Evolutionary conservation across 2,329 filamentous ascomycete species (phyloP).

Genomic region (Arthrobotrys megalospora): DNA sequence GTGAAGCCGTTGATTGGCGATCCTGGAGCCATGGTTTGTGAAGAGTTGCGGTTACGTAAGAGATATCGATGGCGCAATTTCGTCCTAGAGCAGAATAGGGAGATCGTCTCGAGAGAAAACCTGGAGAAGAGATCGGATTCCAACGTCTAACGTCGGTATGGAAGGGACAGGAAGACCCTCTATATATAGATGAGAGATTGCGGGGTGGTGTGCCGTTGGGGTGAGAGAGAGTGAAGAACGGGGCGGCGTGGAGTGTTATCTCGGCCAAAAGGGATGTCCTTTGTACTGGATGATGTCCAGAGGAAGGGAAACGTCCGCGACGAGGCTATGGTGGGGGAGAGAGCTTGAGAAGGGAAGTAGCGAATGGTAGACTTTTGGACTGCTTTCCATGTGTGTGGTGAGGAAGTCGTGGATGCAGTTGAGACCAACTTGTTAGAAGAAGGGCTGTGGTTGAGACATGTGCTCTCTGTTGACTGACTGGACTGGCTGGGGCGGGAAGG

Average conservation of each 20-base stretch:
- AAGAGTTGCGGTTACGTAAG: conserved; percentile 51
- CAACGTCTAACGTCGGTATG: conserved; percentile 9
- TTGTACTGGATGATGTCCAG: conserved; percentile 61
- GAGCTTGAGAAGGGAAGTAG: conserved; percentile 33
- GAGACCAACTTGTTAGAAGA: conserved; percentile 22
- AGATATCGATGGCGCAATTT: conserved; percentile 59
- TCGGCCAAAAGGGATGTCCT: conserved; percentile 61
- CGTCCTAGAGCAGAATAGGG: conserved; percentile 9
- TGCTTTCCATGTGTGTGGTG: conserved; percentile 59
- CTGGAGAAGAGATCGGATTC: conserved; percentile 3
- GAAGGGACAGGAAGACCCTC: conserved; percentile 9
- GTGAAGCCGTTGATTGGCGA: conserved; percentile 35
- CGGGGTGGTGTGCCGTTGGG: conserved; percentile 29
- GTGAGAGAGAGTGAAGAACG: conserved; percentile 1
- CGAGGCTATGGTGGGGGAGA: conserved; percentile 44
- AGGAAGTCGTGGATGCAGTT: conserved; percentile 4
- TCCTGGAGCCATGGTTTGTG: conserved; percentile 39
- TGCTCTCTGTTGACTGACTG: neutral
- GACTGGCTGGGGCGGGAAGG: neutral
- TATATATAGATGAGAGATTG: conserved; percentile 26
- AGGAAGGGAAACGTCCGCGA: conserved; percentile 57
- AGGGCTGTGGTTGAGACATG: conserved; percentile 39
- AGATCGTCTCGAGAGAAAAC: conserved; percentile 13
- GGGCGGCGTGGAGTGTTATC: conserved; percentile 42
- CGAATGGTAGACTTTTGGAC: conserved; percentile 40